Conservation (phyloP, 306 rosid genomes). For the Senna tora region DNA sequence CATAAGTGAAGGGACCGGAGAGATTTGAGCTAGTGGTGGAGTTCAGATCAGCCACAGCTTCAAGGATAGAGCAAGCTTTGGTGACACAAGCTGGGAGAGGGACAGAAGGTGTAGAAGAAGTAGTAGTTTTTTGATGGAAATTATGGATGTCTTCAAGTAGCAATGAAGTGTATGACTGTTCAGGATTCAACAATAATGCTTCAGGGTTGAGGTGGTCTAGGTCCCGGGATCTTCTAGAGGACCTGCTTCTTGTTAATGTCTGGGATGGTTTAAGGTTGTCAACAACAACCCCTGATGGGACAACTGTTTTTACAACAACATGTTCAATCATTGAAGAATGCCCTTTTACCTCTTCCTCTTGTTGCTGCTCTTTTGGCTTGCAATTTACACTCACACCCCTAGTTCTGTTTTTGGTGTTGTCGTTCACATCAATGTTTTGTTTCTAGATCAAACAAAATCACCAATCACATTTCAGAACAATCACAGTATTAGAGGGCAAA, state of each 20-base stretch:
- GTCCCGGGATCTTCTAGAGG: slow-evolving; percentile 83
- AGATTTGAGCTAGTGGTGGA: slow-evolving; percentile 64
- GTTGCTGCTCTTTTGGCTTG: slow-evolving; percentile 48
- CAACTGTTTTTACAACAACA: slow-evolving; percentile 43
- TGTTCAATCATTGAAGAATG: slow-evolving; percentile 38
- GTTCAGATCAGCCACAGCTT: slow-evolving; percentile 95
- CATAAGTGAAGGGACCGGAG: slow-evolving; percentile 53
- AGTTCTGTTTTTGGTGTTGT: slow-evolving; percentile 41
- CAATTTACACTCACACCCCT: slow-evolving; percentile 36
- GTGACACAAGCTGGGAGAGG: slow-evolving; percentile 85
- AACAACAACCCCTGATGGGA: slow-evolving; percentile 52
- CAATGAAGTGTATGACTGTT: slow-evolving; percentile 65
- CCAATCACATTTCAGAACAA: slow-evolving; percentile 20
- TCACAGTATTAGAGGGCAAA: background rate
- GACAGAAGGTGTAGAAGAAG: slow-evolving; percentile 40
- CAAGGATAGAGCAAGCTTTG: slow-evolving; percentile 93
- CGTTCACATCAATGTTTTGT: slow-evolving; percentile 50
- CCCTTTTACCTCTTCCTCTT: slow-evolving; percentile 45
- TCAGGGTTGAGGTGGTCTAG: slow-evolving; percentile 74
- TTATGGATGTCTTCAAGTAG: slow-evolving; percentile 88
- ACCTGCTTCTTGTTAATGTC: slow-evolving; percentile 76
- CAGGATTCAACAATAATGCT: slow-evolving; percentile 48
- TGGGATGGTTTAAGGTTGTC: slow-evolving; percentile 57
- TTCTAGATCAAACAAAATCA: slow-evolving; percentile 49
- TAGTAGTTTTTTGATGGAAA: slow-evolving; percentile 75